Evolutionary conservation across 305 asterid genomes (phyloP), one percentile per base, ranked within the genome.

Genomic region (Lippia alba): DNA sequence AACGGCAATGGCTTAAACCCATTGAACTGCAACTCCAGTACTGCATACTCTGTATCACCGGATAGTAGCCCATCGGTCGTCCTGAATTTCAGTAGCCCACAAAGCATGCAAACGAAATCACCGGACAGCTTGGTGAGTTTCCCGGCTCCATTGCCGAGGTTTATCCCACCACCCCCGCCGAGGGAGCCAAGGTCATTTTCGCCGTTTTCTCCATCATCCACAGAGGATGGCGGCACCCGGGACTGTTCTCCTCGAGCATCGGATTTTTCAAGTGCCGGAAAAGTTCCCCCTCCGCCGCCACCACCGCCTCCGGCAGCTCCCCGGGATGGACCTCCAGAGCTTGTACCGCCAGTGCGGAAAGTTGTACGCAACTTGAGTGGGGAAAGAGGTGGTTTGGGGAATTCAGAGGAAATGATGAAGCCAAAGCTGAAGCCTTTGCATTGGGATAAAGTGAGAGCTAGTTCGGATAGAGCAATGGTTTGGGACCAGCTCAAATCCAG

Each of bases 401-500:
- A 45, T 45, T 67, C 70, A 8, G 88, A 79, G 50, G 93, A 83
- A 34, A 69, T 45, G n/a, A 56, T 74, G 74, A 87, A 86, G 84
- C 93, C 91, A 9, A 88, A 79, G 86, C 76, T 90, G 74, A 92
- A 92, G 76, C 84, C 98, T 72, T 78, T 92, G 83, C 97, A 90
- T 33, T 92, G 98, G 98, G 97, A 90, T 78, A 92, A 92, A 86
- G 92, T 90, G 39, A 88, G 87, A 75, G 88, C 88, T 30, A 80
- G 87, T 64, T 88, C 97, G 20, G 91, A 92, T 46, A 81, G 85
- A 74, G 86, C 83, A 44, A 90, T 87, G 92, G 92, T 83, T 69
- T 92, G 98, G 98, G 96, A 92, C 83, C 94, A 88, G 61, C 72
- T 90, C 55, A 90, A 84, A 59, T 79, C 93, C n/a, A 89, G 84